Conservation (phyloP, 257 asterid species). For the Solanum dulcamara region DNA sequence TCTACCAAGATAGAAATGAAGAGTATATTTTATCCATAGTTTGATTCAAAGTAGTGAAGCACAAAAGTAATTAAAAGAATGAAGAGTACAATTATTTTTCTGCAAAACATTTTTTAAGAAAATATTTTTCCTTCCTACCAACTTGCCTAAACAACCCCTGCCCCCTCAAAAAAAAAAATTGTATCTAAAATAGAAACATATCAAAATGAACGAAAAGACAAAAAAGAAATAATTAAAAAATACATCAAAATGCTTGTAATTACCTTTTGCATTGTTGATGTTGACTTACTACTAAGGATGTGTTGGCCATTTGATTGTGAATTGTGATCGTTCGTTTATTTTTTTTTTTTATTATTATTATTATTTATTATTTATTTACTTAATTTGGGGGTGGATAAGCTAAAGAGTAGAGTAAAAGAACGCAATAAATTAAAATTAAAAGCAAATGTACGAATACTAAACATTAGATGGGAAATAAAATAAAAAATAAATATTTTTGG, state of each 20-base stretch:
- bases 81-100: background rate
- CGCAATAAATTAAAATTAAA: background rate
- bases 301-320: background rate
- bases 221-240: too few species aligned
- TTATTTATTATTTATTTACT: too few species aligned
- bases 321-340: too few species aligned
- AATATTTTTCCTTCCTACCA: too few species aligned
- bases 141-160: too few species aligned
- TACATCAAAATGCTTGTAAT: background rate
- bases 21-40: background rate
- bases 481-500: background rate
- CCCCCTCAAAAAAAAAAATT: too few species aligned
- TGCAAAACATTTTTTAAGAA: background rate
- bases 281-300: background rate
- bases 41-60: background rate
- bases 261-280: background rate
- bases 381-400: background rate
- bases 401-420: background rate
- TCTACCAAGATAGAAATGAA: too few species aligned
- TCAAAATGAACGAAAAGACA: background rate
- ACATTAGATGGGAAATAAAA: background rate
- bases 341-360: too few species aligned
- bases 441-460: background rate
- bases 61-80: background rate
- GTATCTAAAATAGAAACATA: background rate